Evolutionary conservation across 768 basidiomycete species (phyloP).

Genomic region (Hericium rajendrae): DNA sequence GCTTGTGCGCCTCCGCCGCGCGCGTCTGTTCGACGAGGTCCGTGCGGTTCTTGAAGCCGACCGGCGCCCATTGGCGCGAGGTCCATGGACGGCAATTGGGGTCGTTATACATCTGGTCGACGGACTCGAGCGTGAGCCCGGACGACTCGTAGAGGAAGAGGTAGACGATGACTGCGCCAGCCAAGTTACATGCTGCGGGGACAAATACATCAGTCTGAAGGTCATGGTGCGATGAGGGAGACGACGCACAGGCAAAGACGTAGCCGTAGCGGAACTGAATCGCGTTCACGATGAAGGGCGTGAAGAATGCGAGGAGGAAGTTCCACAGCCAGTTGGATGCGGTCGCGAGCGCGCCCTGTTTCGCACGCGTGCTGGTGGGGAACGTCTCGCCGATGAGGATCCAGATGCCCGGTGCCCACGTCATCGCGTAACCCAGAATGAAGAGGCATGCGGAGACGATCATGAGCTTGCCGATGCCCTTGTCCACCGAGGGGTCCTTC

Average conservation of each 20-base stretch:
- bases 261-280: conserved; percentile 61
- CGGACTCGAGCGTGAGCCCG: conserved; percentile 55
- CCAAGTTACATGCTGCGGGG: conserved; percentile 43
- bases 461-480: conserved; percentile 40
- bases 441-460: conserved; percentile 58
- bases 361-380: conserved; percentile 60
- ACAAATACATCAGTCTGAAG: background rate
- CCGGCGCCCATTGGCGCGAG: conserved; percentile 48
- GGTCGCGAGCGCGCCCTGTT: conserved; percentile 60
- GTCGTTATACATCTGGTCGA: conserved; percentile 61
- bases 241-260: conserved; percentile 48
- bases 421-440: conserved; percentile 62
- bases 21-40: conserved; percentile 24
- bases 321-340: conserved; percentile 62
- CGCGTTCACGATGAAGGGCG: conserved; percentile 53
- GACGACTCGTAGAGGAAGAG: conserved; percentile 72
- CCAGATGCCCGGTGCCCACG: conserved; percentile 70
- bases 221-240: background rate
- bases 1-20: conserved; percentile 30
- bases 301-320: conserved; percentile 69
- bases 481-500: conserved; percentile 37
- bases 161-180: conserved; percentile 49
- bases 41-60: conserved; percentile 36
- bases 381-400: conserved; percentile 73
- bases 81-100: conserved; percentile 59